Conservation (phyloP, 768 basidiomycete genomes). For the Naganishia friedmannii region DNA sequence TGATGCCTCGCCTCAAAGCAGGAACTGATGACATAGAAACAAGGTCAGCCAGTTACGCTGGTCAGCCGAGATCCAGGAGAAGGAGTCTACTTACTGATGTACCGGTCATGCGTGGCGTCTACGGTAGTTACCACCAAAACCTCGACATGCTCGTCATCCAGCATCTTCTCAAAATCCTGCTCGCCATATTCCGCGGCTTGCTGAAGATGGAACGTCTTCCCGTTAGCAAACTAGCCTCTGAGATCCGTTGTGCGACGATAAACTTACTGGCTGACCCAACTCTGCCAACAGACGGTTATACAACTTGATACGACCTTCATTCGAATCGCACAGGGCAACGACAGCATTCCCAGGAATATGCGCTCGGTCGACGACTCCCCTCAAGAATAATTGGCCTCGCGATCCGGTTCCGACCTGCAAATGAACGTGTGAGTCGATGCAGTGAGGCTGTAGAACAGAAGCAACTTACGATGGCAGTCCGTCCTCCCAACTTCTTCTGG, state of each 20-base stretch:
- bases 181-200: conserved; percentile 54
- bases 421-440: neutral
- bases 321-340: conserved; percentile 58
- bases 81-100: conserved; percentile 53
- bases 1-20: conserved; percentile 44
- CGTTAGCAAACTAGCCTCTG: neutral
- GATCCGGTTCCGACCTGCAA: conserved; percentile 54
- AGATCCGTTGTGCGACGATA: conserved; percentile 10
- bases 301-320: conserved; percentile 56
- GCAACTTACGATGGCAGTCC: conserved; percentile 28
- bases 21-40: conserved; percentile 46
- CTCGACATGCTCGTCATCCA: conserved; percentile 56
- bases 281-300: conserved; percentile 56
- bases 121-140: conserved; percentile 59
- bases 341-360: conserved; percentile 44
- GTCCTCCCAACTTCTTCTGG: conserved; percentile 24
- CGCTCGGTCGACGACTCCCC: conserved; percentile 57
- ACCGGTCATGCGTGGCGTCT: conserved; percentile 57
- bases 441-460: neutral
- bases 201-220: neutral
- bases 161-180: conserved; percentile 56
- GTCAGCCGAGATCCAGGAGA: neutral
- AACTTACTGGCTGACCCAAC: conserved; percentile 52
- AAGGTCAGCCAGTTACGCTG: conserved; percentile 6
- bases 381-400: conserved; percentile 57